Evolutionary conservation across 768 basidiomycete species (phyloP).

Genomic region (Daedalea quercina): DNA sequence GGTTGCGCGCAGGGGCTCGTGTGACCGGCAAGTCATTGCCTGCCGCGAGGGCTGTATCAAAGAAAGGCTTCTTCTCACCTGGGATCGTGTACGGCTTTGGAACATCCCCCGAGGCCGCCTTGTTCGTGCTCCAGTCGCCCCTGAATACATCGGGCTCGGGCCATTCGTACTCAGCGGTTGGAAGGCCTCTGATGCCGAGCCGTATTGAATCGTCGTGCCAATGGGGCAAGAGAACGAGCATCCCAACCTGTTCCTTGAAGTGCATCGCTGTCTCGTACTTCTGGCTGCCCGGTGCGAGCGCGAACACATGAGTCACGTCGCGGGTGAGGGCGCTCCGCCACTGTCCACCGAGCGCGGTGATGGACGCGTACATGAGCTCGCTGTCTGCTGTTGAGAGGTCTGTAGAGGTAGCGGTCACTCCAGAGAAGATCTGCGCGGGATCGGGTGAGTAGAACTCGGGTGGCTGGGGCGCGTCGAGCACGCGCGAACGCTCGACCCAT

Average conservation of each 20-base stretch:
- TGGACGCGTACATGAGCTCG: conserved; percentile 66
- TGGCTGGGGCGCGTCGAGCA: conserved; percentile 53
- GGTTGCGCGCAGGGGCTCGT: conserved; percentile 20
- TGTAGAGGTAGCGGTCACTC: conserved; percentile 65
- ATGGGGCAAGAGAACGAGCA: conserved; percentile 77
- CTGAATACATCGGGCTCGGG: conserved; percentile 58
- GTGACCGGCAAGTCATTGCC: conserved; percentile 14
- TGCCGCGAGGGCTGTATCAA: conserved; percentile 24
- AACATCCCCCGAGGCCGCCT: conserved; percentile 15
- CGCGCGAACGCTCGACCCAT: conserved; percentile 67
- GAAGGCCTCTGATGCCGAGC: conserved; percentile 39
- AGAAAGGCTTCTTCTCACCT: conserved; percentile 28
- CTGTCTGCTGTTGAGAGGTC: conserved; percentile 62
- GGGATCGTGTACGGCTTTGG: conserved; percentile 25
- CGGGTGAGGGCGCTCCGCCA: conserved; percentile 70
- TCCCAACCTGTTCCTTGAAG: conserved; percentile 47
- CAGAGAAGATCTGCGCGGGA: conserved; percentile 76
- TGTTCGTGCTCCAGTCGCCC: conserved; percentile 19
- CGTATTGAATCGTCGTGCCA: conserved; percentile 85
- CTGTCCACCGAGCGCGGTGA: conserved; percentile 75
- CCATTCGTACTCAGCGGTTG: conserved; percentile 59
- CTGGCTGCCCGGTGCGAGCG: conserved; percentile 37
- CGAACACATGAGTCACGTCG: conserved; percentile 86
- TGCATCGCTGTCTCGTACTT: conserved; percentile 47
- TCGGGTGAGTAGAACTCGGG: conserved; percentile 68